phyloP scores from a whole-genome alignment of 1,139 yeast species.

The Magnusiomyces ingens region DNA sequence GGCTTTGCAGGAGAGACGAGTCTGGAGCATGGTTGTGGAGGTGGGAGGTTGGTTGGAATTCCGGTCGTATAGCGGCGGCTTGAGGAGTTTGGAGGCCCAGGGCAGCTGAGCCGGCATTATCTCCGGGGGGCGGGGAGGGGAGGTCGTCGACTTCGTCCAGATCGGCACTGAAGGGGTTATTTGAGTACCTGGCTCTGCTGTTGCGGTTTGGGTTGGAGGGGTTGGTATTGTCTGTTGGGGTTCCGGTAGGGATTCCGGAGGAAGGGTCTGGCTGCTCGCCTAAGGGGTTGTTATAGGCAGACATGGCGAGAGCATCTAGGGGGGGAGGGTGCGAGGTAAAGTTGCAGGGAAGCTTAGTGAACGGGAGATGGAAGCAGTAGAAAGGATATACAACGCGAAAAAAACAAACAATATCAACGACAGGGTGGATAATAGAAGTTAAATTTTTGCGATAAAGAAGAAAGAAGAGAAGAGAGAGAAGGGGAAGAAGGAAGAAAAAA shows the following conservation, averaged over 20 bases:
- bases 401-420: too few species aligned
- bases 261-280: neutral
- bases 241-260: neutral
- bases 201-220: neutral
- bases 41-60: neutral
- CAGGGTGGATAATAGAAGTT: too few species aligned
- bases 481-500: constrained; percentile 1
- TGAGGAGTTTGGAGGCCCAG: neutral
- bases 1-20: neutral
- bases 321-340: neutral
- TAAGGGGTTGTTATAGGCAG: neutral
- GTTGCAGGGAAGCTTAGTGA: neutral
- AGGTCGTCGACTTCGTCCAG: too few species aligned
- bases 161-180: constrained; percentile 11
- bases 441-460: neutral
- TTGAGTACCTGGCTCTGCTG: constrained; percentile 2
- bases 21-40: neutral
- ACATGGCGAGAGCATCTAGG: neutral
- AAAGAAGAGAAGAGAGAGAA: constrained; percentile 2
- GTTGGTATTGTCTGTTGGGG: neutral
- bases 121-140: too few species aligned
- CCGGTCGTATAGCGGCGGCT: neutral
- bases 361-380: too few species aligned
- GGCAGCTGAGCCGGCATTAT: too few species aligned
- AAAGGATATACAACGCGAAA: too few species aligned